These are phyloP conservation scores for Pyrenula aspistea DNA, from an alignment of 495 filamentous ascomycete genomes.

Conservation along the genomic window DNA sequence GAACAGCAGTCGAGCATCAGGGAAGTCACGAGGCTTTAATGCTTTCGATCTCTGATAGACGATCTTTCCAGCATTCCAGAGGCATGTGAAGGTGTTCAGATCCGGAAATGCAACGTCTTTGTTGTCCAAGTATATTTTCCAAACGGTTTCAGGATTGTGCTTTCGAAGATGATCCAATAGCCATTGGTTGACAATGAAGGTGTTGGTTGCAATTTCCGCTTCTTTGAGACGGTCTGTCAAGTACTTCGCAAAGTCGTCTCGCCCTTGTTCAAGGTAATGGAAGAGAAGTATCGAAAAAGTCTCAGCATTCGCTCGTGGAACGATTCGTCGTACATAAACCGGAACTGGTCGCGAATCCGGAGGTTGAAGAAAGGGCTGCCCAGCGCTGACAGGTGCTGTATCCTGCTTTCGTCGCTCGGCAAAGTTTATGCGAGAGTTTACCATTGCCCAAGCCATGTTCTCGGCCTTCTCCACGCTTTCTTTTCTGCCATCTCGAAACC, in stretches of 20 bases:
- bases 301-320: slow-evolving; percentile 55
- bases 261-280: slow-evolving; percentile 51
- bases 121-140: slow-evolving; percentile 41
- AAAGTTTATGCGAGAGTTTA: slow-evolving; percentile 49
- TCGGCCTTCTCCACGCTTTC: slow-evolving; percentile 49
- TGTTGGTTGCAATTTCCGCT: slow-evolving; percentile 51
- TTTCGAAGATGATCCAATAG: slow-evolving; percentile 46
- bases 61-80: slow-evolving; percentile 50
- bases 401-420: slow-evolving; percentile 28
- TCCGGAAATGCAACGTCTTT: slow-evolving; percentile 42
- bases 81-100: slow-evolving; percentile 54
- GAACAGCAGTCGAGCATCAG: slow-evolving; percentile 43
- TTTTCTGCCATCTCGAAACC: slow-evolving; percentile 48
- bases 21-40: slow-evolving; percentile 22
- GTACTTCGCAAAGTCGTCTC: slow-evolving; percentile 40
- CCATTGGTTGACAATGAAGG: slow-evolving; percentile 66
- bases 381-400: not conserved
- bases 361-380: slow-evolving; percentile 1
- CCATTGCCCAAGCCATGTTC: slow-evolving; percentile 64
- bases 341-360: slow-evolving; percentile 16
- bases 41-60: slow-evolving; percentile 33
- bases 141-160: slow-evolving; percentile 36
- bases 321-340: slow-evolving; percentile 25
- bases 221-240: slow-evolving; percentile 43
- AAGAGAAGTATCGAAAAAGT: slow-evolving; percentile 66